phyloP scores from a whole-genome alignment of 164 flowering plant genomes.

The Liriodendron chinense region DNA sequence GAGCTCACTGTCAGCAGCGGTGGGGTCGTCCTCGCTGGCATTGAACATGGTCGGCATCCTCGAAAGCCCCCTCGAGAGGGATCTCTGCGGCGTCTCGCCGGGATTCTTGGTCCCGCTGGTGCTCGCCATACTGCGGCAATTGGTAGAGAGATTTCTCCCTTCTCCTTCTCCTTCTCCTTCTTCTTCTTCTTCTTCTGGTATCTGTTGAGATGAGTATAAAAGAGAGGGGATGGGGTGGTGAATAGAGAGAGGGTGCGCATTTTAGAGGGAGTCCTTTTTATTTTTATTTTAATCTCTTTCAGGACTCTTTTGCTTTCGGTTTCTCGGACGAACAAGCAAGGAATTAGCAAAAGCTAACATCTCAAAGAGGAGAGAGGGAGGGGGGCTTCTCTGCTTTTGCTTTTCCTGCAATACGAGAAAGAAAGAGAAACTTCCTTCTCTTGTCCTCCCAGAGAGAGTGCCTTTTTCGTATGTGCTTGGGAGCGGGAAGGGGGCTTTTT shows the following conservation, averaged over 20 bases:
- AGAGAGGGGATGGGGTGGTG: neutral
- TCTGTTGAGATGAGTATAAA: neutral
- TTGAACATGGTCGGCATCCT: conserved; percentile 21
- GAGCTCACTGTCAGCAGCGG: conserved; percentile 60
- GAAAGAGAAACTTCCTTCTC: too few relatives aligned
- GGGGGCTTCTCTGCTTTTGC: too few relatives aligned
- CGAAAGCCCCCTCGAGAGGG: conserved; percentile 21
- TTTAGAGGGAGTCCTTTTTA: conserved; percentile 11
- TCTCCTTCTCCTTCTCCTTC: neutral
- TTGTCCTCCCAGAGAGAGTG: too few relatives aligned
- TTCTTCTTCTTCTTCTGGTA: neutral
- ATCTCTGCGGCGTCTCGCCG: conserved; percentile 2
- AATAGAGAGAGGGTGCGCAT: neutral
- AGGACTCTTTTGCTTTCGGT: conserved; percentile 12
- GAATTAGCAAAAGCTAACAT: conserved; percentile 16
- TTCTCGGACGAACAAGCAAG: conserved; percentile 18
- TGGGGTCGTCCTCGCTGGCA: conserved; percentile 11
- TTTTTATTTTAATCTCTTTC: neutral
- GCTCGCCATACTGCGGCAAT: conserved; percentile 27
- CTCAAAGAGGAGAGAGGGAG: too few relatives aligned
- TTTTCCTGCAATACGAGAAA: too few relatives aligned
- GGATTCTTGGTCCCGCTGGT: conserved; percentile 21
- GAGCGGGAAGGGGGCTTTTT: too few relatives aligned
- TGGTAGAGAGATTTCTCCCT: neutral
- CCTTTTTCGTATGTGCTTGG: too few relatives aligned